A percentile compares a stretch with the other conserved stretches of the same genome.
These are phyloP conservation scores for Lachnum nothofagi DNA, from an alignment of 2,329 filamentous ascomycete genomes.

Conservation along the genomic window DNA sequence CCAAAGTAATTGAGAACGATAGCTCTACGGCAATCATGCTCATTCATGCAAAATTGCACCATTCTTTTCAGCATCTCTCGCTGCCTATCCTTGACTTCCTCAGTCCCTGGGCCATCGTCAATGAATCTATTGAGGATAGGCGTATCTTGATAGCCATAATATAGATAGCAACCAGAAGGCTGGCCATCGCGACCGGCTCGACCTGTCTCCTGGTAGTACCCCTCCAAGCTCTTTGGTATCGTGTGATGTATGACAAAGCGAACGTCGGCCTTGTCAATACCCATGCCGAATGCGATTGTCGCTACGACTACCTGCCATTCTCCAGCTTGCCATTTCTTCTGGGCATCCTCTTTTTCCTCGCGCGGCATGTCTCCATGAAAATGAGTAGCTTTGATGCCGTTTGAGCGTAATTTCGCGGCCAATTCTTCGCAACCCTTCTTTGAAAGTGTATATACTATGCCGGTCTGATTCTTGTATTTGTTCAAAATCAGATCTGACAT, in stretches of 20 bases:
- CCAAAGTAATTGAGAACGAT: slow-evolving; percentile 94
- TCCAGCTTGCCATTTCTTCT: slow-evolving; percentile 78
- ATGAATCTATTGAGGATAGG: slow-evolving; percentile 74
- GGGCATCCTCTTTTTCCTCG: slow-evolving; percentile 63
- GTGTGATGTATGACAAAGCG: slow-evolving; percentile 93
- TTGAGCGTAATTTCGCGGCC: slow-evolving; percentile 59
- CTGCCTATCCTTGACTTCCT: slow-evolving; percentile 78
- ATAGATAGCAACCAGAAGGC: slow-evolving; percentile 82
- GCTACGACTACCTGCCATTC: slow-evolving; percentile 85
- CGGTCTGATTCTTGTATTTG: slow-evolving; percentile 67
- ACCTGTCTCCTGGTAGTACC: slow-evolving; percentile 97
- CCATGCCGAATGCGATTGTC: slow-evolving; percentile 98
- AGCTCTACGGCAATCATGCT: slow-evolving; percentile 76
- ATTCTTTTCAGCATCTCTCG: slow-evolving; percentile 80
- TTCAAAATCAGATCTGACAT: slow-evolving; percentile 62
- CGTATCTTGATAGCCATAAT: slow-evolving; percentile 76
- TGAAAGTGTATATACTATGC: slow-evolving; percentile 91
- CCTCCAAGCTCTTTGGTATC: slow-evolving; percentile 90
- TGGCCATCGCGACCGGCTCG: slow-evolving; percentile 88
- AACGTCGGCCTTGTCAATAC: slow-evolving; percentile 97
- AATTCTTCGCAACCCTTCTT: slow-evolving; percentile 76
- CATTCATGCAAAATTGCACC: slow-evolving; percentile 83
- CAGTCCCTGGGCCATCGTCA: slow-evolving; percentile 67
- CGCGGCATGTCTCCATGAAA: slow-evolving; percentile 79
- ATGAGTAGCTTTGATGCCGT: slow-evolving; percentile 68